A percentile compares a stretch with the other conserved stretches of the same genome.
phyloP scores from a whole-genome alignment of 2,329 filamentous ascomycete species.

The Cordyceps fumosorosea region DNA sequence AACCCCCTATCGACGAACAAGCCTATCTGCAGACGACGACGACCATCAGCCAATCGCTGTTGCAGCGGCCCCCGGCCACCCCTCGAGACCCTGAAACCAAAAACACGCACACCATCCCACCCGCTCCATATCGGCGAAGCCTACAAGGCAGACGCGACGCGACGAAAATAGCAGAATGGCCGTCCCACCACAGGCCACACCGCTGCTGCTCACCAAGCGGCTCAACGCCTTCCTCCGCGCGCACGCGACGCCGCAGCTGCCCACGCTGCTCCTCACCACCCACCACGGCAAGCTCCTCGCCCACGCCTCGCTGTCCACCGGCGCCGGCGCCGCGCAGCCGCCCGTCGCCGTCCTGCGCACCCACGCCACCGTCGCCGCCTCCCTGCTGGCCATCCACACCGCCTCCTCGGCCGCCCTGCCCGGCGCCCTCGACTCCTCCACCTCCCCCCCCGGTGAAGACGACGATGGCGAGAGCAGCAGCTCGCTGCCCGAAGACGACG shows the following conservation, averaged over 20 bases:
- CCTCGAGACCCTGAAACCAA: background rate
- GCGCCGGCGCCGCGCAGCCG: conserved; percentile 20
- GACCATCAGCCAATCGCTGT: background rate
- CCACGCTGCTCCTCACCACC: conserved; percentile 54
- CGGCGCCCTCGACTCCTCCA: conserved; percentile 30
- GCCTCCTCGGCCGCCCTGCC: conserved; percentile 35
- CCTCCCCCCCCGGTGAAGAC: background rate
- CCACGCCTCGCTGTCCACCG: conserved; percentile 41
- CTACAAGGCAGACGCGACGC: background rate
- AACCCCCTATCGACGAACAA: background rate
- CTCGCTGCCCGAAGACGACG: conserved; percentile 17
- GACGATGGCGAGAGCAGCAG: conserved; percentile 12
- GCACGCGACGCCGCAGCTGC: conserved; percentile 50
- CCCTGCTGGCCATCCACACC: conserved; percentile 53
- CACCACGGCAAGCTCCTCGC: conserved; percentile 57
- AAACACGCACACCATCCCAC: background rate
- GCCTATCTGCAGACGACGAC: background rate
- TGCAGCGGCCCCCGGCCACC: no score
- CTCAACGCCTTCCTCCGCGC: conserved; percentile 55
- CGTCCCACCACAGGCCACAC: conserved; percentile 38
- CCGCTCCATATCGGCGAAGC: background rate
- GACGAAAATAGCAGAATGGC: conserved; percentile 23
- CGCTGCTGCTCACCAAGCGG: conserved; percentile 59
- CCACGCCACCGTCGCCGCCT: conserved; percentile 58
- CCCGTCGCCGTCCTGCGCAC: conserved; percentile 52